phyloP scores from a whole-genome alignment of 192 early-diverging fungal species.

The Coemansia sp. region DNA sequence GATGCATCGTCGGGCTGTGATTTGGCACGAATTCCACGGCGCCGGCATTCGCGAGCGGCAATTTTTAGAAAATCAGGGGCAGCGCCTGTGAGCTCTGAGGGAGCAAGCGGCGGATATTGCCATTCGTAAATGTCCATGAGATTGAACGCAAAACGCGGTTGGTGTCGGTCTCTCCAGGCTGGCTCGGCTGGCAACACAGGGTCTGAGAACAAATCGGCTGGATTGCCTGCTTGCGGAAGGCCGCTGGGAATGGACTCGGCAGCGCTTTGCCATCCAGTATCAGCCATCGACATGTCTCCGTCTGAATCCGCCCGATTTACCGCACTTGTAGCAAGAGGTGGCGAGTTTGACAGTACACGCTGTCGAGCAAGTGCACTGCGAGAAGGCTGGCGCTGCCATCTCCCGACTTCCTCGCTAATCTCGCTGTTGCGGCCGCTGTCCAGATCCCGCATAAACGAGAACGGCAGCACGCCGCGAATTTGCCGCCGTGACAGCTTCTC shows the following conservation, averaged over 20 bases:
- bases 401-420: slow-evolving; percentile 18
- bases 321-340: not conserved
- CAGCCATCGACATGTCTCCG: slow-evolving; percentile 3
- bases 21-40: slow-evolving; percentile 24
- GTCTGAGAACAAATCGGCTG: slow-evolving; percentile 25
- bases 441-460: slow-evolving; percentile 50
- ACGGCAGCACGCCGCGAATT: slow-evolving; percentile 48
- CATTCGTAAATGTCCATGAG: slow-evolving; percentile 49
- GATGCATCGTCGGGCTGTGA: slow-evolving; percentile 26
- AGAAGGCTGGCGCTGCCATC: slow-evolving; percentile 6
- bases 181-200: not conserved
- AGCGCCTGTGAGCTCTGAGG: slow-evolving; percentile 9
- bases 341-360: slow-evolving; percentile 21
- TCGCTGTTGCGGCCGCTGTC: slow-evolving; percentile 14
- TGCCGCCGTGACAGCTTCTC: slow-evolving; percentile 31
- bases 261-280: not conserved
- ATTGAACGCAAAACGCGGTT: slow-evolving; percentile 30
- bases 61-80: slow-evolving; percentile 41
- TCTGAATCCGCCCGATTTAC: not conserved
- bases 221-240: not conserved
- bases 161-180: not conserved
- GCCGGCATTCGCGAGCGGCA: slow-evolving; percentile 43
- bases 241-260: not conserved
- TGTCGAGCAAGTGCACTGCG: slow-evolving; percentile 2
- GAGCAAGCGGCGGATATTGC: slow-evolving; percentile 37